Conservation (phyloP, 106 monocot genomes). For the Iris macrosiphon region DNA sequence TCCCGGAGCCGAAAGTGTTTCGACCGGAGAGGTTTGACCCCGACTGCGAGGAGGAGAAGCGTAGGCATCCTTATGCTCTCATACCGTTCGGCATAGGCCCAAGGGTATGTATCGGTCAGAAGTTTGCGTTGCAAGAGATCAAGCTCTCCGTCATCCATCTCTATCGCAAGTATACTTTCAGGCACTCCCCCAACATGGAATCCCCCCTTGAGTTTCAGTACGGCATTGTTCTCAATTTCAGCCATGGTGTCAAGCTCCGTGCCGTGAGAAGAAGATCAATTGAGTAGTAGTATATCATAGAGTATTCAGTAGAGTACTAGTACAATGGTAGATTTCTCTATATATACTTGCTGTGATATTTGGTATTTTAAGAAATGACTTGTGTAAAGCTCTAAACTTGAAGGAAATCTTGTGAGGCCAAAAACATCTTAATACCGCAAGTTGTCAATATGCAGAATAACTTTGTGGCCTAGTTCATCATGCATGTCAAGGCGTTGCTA, state of each 20-base stretch:
- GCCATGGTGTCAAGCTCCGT: conserved; percentile 30
- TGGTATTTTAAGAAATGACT: too few species aligned
- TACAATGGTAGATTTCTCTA: too few species aligned
- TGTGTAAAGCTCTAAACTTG: too few species aligned
- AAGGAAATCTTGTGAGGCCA: too few species aligned
- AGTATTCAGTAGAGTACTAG: too few species aligned
- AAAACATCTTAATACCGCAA: too few species aligned
- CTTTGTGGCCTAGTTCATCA: too few species aligned
- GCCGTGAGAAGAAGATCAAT: conserved; percentile 6
- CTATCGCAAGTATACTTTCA: conserved; percentile 19
- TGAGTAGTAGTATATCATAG: too few species aligned
- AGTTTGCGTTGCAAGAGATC: conserved; percentile 28
- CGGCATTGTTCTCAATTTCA: conserved; percentile 25
- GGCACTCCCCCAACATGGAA: conserved; percentile 21
- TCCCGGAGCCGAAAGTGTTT: conserved; percentile 25
- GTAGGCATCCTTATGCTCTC: conserved; percentile 25
- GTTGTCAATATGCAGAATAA: too few species aligned
- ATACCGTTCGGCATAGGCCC: conserved; percentile 38
- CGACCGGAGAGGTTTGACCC: conserved; percentile 31
- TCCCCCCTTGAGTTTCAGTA: conserved; percentile 21
- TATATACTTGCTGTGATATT: too few species aligned
- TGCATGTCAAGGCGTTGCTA: too few species aligned
- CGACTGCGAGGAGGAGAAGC: conserved; percentile 23
- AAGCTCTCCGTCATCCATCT: conserved; percentile 23
- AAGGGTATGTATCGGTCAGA: conserved; percentile 24